Conservation (phyloP, 2,329 filamentous ascomycete genomes). For the Venturia nashicola region DNA sequence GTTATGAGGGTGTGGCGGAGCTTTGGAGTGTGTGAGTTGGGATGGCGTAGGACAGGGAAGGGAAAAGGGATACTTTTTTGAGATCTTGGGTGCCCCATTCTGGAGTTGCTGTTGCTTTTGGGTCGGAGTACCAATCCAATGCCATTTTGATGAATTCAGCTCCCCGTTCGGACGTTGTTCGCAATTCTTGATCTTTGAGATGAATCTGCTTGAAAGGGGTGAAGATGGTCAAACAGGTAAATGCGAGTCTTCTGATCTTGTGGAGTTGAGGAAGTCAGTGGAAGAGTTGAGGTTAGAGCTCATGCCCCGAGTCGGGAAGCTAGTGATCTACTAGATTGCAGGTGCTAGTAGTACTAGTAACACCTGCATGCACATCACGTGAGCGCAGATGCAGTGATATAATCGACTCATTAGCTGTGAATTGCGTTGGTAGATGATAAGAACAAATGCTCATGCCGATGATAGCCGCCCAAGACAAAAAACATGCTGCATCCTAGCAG, state of each 20-base stretch:
- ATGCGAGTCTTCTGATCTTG: background rate
- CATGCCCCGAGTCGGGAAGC: background rate
- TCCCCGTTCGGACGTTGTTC: background rate
- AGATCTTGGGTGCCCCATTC: constrained; percentile 20
- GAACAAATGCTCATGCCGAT: background rate
- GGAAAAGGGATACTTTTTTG: background rate
- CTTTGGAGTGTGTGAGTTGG: background rate
- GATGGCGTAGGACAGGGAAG: background rate
- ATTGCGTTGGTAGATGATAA: background rate
- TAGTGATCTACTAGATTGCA: background rate
- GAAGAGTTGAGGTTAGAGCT: background rate
- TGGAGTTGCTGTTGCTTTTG: background rate
- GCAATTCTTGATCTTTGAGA: background rate
- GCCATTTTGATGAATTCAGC: background rate
- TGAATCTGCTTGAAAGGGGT: background rate
- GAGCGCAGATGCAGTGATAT: background rate
- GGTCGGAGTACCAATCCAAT: constrained; percentile 7
- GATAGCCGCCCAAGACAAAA: background rate
- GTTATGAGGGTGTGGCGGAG: constrained; percentile 1
- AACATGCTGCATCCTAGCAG: background rate
- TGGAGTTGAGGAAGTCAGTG: background rate
- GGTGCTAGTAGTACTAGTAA: too few relatives aligned
- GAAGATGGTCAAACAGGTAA: background rate
- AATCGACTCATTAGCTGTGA: background rate
- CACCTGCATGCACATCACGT: background rate